Evolutionary conservation across 176 grass and related monocot genomes (phyloP).

Genomic region (Aegilops longissima): DNA sequence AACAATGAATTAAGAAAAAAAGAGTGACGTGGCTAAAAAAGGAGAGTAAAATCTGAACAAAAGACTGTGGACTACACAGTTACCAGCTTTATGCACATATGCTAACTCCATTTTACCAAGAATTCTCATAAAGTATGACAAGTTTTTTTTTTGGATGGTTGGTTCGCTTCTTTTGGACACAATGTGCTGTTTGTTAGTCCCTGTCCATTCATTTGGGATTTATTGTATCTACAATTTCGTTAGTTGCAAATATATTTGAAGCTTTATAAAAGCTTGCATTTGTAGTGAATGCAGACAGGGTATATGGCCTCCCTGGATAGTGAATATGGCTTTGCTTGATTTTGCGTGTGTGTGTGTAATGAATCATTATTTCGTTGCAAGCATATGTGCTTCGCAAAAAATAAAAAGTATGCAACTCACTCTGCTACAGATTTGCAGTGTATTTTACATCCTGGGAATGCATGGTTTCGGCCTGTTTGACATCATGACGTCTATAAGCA

Average conservation of each 20-base stretch:
- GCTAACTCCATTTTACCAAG: too few species aligned
- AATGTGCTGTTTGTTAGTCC: slow-evolving; percentile 13
- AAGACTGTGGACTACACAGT: neutral
- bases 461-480: neutral
- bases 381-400: too few species aligned
- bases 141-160: neutral
- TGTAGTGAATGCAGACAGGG: slow-evolving; percentile 27
- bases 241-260: slow-evolving; percentile 31
- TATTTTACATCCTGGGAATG: slow-evolving; percentile 1
- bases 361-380: too few species aligned
- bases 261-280: neutral
- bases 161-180: neutral
- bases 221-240: slow-evolving; percentile 1
- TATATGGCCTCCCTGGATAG: neutral
- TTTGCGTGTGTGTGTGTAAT: neutral
- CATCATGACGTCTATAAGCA: neutral
- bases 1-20: neutral
- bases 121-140: too few species aligned
- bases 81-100: too few species aligned
- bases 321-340: neutral
- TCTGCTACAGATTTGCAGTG: neutral
- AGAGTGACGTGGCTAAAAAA: neutral
- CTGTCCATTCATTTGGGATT: slow-evolving; percentile 5
- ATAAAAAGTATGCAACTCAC: neutral
- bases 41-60: neutral